phyloP scores from a whole-genome alignment of 2,329 filamentous ascomycete genomes.

The Colletotrichum kahawae region DNA sequence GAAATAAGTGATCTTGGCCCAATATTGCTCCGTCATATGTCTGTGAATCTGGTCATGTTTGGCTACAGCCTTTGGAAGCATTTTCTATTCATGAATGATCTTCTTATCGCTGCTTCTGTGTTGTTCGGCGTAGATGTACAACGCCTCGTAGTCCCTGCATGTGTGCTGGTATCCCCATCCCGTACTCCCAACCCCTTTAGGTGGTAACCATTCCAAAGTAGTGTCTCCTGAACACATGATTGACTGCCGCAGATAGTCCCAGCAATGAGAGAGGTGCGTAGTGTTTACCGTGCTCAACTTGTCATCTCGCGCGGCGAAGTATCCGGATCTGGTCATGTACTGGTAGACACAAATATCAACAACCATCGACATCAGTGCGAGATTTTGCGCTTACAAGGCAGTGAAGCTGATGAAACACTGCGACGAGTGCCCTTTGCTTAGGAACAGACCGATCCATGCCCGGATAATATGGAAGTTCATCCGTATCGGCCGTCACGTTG shows the following conservation, averaged over 20 bases:
- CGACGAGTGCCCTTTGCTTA: not conserved
- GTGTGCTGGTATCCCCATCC: slow-evolving; percentile 25
- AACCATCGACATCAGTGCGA: not conserved
- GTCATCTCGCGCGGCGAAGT: not conserved
- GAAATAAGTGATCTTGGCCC: not conserved
- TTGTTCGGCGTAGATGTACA: not conserved
- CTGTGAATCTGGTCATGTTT: not conserved
- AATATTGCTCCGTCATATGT: not conserved
- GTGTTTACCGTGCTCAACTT: not conserved
- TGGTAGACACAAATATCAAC: not conserved
- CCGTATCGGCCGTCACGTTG: not conserved
- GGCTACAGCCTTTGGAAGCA: not conserved
- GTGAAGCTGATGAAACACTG: not conserved
- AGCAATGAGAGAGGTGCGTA: slow-evolving; percentile 50
- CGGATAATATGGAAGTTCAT: not conserved
- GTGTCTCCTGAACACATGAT: slow-evolving; percentile 51
- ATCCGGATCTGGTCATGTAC: not conserved
- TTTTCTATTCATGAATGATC: not conserved
- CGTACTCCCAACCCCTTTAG: not conserved
- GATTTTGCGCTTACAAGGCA: not conserved
- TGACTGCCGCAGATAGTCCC: slow-evolving; percentile 50
- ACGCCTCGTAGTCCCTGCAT: slow-evolving; percentile 27
- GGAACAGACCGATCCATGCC: not conserved
- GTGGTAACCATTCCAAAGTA: slow-evolving; percentile 40
- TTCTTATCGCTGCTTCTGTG: not conserved